Evolutionary conservation across 192 early-diverging fungal genomes (phyloP).

Genomic region (Backusella psychrophila): DNA sequence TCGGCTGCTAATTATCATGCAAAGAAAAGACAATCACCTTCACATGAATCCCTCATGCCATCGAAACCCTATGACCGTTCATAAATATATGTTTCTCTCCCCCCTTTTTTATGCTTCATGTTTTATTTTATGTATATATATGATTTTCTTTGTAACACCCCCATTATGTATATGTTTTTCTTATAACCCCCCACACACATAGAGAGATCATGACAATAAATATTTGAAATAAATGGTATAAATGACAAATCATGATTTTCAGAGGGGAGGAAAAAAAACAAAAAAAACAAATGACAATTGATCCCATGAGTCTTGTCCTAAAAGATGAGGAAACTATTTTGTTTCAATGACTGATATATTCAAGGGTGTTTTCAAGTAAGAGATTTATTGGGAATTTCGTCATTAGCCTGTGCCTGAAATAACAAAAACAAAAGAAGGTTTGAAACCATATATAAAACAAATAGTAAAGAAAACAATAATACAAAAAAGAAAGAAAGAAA

Average conservation of each 20-base stretch:
- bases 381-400: background rate
- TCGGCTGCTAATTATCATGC: conserved; percentile 23
- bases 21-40: conserved; percentile 1
- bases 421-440: background rate
- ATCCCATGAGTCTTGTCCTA: background rate
- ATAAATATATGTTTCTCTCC: background rate
- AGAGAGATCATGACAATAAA: background rate
- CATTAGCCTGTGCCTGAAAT: background rate
- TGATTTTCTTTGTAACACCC: background rate
- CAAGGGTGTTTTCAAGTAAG: background rate
- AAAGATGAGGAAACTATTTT: too few species aligned
- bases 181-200: background rate
- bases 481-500: background rate
- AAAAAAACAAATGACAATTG: background rate
- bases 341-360: background rate
- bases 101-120: background rate
- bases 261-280: too few species aligned
- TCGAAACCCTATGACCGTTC: background rate
- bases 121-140: background rate
- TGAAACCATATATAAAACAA: background rate
- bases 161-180: background rate
- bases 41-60: background rate
- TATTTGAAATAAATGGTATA: background rate
- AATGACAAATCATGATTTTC: background rate
- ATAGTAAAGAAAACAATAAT: background rate